Percentiles rank a stretch among this genome's conserved stretches.
Conservation (phyloP, 495 filamentous ascomycete genomes). For the Penicillium alfredii region DNA sequence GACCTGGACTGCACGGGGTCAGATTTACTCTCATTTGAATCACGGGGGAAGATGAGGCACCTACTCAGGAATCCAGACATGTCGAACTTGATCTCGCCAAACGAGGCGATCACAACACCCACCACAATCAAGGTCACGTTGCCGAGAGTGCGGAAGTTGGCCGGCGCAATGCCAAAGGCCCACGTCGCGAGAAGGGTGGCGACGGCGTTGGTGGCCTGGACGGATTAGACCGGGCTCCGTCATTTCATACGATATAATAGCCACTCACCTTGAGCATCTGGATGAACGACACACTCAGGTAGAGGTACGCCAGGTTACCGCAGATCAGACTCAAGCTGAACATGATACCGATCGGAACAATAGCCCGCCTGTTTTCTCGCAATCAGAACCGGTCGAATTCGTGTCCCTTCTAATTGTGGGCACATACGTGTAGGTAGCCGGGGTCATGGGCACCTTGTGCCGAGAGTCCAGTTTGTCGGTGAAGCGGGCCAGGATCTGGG, state of each 20-base stretch:
- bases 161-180: slow-evolving; percentile 63
- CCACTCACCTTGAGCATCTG: slow-evolving; percentile 81
- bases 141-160: slow-evolving; percentile 65
- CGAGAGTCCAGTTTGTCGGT: slow-evolving; percentile 76
- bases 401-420: background rate
- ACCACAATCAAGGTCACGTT: slow-evolving; percentile 82
- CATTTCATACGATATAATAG: background rate
- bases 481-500: slow-evolving; percentile 75
- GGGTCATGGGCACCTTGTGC: slow-evolving; percentile 82
- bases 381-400: background rate
- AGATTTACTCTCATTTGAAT: background rate
- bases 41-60: slow-evolving; percentile 1
- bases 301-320: slow-evolving; percentile 83
- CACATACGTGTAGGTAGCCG: slow-evolving; percentile 63
- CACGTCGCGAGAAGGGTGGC: slow-evolving; percentile 76
- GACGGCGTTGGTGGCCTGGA: slow-evolving; percentile 79
- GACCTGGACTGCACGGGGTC: slow-evolving; percentile 47
- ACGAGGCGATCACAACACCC: slow-evolving; percentile 77
- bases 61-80: slow-evolving; percentile 68
- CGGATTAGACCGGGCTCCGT: background rate
- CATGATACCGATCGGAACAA: slow-evolving; percentile 83
- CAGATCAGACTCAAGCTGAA: slow-evolving; percentile 89
- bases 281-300: slow-evolving; percentile 84
- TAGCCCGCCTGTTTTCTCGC: slow-evolving; percentile 53
- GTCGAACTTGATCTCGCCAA: slow-evolving; percentile 85